phyloP scores from a whole-genome alignment of 176 grass and related monocot species.

The Oryza nivara region DNA sequence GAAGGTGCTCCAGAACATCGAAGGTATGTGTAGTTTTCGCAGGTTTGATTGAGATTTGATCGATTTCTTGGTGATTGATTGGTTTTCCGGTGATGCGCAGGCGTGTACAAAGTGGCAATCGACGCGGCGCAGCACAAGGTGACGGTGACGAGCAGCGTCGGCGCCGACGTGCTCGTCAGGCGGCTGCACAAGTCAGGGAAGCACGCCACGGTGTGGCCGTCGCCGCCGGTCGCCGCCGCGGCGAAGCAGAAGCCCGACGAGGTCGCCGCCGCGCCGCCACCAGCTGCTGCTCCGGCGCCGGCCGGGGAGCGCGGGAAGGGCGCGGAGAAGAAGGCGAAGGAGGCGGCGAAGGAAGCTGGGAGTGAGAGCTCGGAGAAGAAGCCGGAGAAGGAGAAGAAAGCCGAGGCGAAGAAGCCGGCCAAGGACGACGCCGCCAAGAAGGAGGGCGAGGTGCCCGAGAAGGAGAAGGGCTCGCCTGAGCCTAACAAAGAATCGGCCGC shows the following conservation, averaged over 20 bases:
- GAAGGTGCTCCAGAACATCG: conserved; percentile 68
- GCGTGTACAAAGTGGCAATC: conserved; percentile 66
- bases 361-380: conserved; percentile 13
- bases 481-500: conserved; percentile 26
- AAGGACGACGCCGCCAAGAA: conserved; percentile 23
- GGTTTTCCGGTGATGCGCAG: conserved; percentile 13
- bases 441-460: conserved; percentile 20
- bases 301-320: conserved; percentile 19
- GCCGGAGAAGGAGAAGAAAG: conserved; percentile 46
- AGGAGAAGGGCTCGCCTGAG: conserved; percentile 39
- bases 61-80: not conserved
- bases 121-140: conserved; percentile 88
- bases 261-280: not conserved
- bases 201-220: conserved; percentile 72
- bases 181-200: conserved; percentile 71
- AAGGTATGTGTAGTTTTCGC: conserved; percentile 41
- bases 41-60: not conserved
- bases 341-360: conserved; percentile 25
- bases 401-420: conserved; percentile 28
- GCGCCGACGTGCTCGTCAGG: conserved; percentile 53
- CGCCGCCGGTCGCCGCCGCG: not conserved
- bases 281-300: not conserved
- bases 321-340: conserved; percentile 38
- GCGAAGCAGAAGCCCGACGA: conserved; percentile 40
- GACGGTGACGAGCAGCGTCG: conserved; percentile 56